Percentiles rank a stretch among this genome's conserved stretches.
Evolutionary conservation across 805 yeast genomes (phyloP).

Genomic region (Candida xyloterini): DNA sequence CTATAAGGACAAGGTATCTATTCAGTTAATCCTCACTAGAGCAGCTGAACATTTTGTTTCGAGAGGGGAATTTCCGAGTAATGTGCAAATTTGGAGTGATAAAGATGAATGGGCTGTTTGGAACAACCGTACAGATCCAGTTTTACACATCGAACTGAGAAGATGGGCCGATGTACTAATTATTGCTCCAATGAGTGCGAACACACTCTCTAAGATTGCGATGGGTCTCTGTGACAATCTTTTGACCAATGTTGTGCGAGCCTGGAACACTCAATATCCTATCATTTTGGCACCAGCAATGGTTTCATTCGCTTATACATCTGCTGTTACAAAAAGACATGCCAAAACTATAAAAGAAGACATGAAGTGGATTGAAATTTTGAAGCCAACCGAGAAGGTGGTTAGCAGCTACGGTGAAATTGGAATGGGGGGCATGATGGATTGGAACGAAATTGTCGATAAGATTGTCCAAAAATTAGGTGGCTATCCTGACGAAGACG

Average conservation of each 20-base stretch:
- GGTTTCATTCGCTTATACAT: constrained; percentile 59
- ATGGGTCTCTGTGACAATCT: constrained; percentile 58
- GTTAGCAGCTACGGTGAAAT: constrained; percentile 54
- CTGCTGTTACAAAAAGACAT: constrained; percentile 54
- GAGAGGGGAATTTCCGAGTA: constrained; percentile 43
- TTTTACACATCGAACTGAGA: constrained; percentile 55
- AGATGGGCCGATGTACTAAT: constrained; percentile 60
- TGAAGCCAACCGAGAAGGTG: constrained; percentile 59
- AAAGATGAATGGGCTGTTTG: constrained; percentile 56
- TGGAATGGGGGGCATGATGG: constrained; percentile 71
- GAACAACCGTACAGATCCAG: constrained; percentile 56
- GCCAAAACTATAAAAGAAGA: constrained; percentile 52
- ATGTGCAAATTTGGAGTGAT: constrained; percentile 55
- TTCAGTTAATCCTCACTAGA: constrained; percentile 53
- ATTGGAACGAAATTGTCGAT: constrained; percentile 60
- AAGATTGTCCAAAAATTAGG: constrained; percentile 51
- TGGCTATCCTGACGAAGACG: constrained; percentile 50
- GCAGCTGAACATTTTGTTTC: constrained; percentile 52
- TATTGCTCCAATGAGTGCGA: constrained; percentile 57
- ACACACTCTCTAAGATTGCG: constrained; percentile 53
- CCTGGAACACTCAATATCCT: constrained; percentile 61
- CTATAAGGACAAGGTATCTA: constrained; percentile 49
- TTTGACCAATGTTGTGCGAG: constrained; percentile 55
- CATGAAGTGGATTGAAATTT: constrained; percentile 60
- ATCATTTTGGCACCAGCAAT: constrained; percentile 58